phyloP scores from a whole-genome alignment of 1,139 yeast species.

The Entelexis sorbosivorans region DNA sequence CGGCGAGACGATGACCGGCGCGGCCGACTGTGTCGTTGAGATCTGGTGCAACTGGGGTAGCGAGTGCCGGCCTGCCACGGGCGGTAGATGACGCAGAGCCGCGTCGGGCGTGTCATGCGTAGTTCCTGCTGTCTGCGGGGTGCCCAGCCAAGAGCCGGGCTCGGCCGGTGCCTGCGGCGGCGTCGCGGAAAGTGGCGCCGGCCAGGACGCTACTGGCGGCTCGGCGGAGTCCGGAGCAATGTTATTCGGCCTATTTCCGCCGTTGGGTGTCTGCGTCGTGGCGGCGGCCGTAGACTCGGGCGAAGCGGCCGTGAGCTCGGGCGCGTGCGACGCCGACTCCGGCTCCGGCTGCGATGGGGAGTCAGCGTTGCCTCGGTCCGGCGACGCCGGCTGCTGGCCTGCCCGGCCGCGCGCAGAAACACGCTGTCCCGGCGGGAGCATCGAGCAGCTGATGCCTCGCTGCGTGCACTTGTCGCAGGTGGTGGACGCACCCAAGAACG shows the following conservation, averaged over 20 bases:
- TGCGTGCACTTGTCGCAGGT: slow-evolving; percentile 19
- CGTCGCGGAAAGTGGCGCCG: not conserved
- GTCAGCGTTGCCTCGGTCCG: not conserved
- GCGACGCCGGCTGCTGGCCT: not conserved
- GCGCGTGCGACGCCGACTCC: not conserved
- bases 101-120: not conserved
- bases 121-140: not conserved
- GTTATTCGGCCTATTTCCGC: no score
- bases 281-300: no score
- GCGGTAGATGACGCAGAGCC: not conserved
- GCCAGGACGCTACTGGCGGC: no score
- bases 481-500: slow-evolving; percentile 10
- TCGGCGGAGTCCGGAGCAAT: no score
- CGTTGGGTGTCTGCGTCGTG: no score
- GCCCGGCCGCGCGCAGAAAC: not conserved
- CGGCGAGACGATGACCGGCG: no score
- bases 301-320: no score
- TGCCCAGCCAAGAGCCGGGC: not conserved
- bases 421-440: slow-evolving; percentile 6
- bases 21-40: not conserved
- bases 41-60: not conserved
- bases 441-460: slow-evolving; percentile 15
- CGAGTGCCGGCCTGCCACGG: not conserved
- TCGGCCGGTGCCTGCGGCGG: not conserved
- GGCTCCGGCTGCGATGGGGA: not conserved